A percentile compares a stretch with the other conserved stretches of the same genome.
These are phyloP conservation scores for Sugiyamaella grinbergsii DNA, from an alignment of 1,139 yeast species.

Conservation along the genomic window DNA sequence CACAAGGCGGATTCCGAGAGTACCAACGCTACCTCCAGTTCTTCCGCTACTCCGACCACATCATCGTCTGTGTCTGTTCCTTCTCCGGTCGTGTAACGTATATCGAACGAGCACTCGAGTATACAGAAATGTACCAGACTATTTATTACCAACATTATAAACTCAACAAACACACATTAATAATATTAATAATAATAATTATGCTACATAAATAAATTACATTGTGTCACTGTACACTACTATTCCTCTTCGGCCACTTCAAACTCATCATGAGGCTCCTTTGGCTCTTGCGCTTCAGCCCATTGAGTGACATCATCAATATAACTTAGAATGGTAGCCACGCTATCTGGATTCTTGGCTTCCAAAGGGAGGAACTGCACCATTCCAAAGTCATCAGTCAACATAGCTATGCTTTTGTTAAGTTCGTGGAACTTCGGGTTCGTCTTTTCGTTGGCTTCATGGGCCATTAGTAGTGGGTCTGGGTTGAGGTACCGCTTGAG, in stretches of 20 bases:
- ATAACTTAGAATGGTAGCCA: slow-evolving; percentile 82
- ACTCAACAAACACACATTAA: neutral
- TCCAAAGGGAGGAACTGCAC: slow-evolving; percentile 93
- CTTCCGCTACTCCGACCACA: neutral
- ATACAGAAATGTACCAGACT: too few relatives aligned
- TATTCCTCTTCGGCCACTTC: slow-evolving; percentile 56
- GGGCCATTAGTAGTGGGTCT: slow-evolving; percentile 74
- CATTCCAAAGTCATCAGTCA: slow-evolving; percentile 95
- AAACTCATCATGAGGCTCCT: slow-evolving; percentile 82
- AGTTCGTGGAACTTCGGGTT: slow-evolving; percentile 78
- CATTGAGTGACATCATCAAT: slow-evolving; percentile 97
- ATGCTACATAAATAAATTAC: slow-evolving; percentile 12
- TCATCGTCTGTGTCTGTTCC: slow-evolving; percentile 13
- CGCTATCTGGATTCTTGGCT: slow-evolving; percentile 76
- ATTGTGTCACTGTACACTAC: slow-evolving; percentile 12
- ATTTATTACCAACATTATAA: neutral
- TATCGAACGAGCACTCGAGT: too few relatives aligned
- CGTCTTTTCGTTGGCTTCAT: slow-evolving; percentile 50
- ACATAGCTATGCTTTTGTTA: slow-evolving; percentile 79
- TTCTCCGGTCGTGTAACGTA: too few relatives aligned
- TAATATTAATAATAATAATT: too few relatives aligned
- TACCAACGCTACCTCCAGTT: neutral
- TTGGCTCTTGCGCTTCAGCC: slow-evolving; percentile 96
- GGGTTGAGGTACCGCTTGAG: slow-evolving; percentile 86
- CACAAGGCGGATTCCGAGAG: neutral